Evolutionary conservation across 2,329 filamentous ascomycete genomes (phyloP).

Genomic region (Cordyceps pruinosa): DNA sequence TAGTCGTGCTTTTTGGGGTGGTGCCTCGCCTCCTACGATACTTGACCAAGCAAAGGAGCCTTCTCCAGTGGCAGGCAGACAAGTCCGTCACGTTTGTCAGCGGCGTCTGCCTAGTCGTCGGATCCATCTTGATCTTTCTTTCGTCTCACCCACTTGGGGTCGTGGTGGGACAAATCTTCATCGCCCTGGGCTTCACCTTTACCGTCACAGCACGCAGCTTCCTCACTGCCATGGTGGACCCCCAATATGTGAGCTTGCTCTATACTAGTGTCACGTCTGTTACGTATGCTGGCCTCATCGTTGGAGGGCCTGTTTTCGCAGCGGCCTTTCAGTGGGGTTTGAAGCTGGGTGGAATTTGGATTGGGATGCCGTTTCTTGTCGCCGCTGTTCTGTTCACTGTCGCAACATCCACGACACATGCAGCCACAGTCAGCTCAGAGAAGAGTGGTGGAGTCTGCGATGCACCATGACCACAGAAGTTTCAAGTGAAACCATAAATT

Average conservation of each 20-base stretch:
- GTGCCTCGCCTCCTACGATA: conserved; percentile 13
- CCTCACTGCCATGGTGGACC: conserved; percentile 14
- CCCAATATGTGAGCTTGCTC: conserved; percentile 11
- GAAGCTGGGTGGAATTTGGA: not conserved
- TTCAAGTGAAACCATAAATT: too few relatives aligned
- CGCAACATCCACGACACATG: too few relatives aligned
- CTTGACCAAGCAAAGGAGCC: not conserved
- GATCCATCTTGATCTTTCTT: conserved; percentile 12
- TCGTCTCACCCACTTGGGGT: conserved; percentile 7
- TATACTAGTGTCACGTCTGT: conserved; percentile 15
- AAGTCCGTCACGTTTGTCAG: conserved; percentile 14
- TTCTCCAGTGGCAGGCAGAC: conserved; percentile 7
- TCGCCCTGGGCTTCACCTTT: conserved; percentile 13
- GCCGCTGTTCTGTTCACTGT: not conserved
- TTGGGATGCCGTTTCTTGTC: not conserved
- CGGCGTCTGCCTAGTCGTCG: conserved; percentile 13
- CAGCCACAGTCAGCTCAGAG: too few relatives aligned
- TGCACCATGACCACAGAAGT: too few relatives aligned
- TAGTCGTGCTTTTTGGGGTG: conserved; percentile 10
- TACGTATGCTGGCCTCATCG: conserved; percentile 8
- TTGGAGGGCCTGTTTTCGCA: conserved; percentile 9
- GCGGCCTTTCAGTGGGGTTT: conserved; percentile 11
- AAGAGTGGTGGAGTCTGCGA: too few relatives aligned
- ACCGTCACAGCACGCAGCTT: conserved; percentile 14
- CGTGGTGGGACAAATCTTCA: conserved; percentile 10